Percentiles rank a stretch among this genome's conserved stretches.
Conservation (phyloP, 345 rosid species). For the Atalantia buxifolia region DNA sequence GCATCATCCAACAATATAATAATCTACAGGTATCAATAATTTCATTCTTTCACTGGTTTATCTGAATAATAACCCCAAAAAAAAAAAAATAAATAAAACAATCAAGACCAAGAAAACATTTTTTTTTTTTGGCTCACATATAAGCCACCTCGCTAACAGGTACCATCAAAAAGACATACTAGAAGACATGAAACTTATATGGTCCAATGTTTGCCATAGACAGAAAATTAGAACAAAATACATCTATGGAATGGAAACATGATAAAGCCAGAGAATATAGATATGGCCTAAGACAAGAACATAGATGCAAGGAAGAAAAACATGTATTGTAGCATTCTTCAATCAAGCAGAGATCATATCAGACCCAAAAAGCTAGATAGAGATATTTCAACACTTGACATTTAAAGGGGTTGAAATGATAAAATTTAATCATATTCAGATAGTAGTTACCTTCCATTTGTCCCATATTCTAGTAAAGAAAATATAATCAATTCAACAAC, state of each 20-base stretch:
- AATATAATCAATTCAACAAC: background rate
- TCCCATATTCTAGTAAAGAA: background rate
- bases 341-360: background rate
- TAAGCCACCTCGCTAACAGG: background rate
- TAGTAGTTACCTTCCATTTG: background rate
- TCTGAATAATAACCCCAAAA: background rate
- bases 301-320: background rate
- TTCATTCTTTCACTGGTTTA: background rate
- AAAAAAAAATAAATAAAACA: background rate
- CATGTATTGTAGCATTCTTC: background rate
- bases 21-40: background rate
- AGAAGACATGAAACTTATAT: background rate
- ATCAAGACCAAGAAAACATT: background rate
- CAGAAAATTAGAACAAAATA: background rate
- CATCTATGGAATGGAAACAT: background rate
- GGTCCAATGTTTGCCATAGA: background rate
- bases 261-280: background rate
- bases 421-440: background rate
- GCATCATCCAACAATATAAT: background rate
- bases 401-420: background rate
- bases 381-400: background rate
- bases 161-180: background rate
- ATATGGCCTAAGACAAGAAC: background rate
- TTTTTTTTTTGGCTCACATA: background rate
- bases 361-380: background rate